A percentile compares a stretch with the other conserved stretches of the same genome.
phyloP scores from a whole-genome alignment of 345 rosid species.

The Kernera saxatilis region DNA sequence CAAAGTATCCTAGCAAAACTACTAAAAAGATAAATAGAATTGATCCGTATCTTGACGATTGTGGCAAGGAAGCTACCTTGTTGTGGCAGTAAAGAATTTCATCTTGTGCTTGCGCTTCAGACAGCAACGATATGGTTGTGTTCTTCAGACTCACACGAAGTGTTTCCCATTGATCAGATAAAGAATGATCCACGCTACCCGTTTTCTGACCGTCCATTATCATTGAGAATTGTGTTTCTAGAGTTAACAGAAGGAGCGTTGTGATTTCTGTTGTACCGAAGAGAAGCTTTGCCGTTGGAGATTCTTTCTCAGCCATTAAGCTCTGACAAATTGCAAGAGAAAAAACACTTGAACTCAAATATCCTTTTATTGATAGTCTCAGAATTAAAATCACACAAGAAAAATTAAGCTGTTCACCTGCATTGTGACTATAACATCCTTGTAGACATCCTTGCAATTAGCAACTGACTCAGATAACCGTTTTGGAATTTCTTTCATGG shows the following conservation, averaged over 20 bases:
- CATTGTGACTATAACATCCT: conserved; percentile 43
- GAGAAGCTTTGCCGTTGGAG: conserved; percentile 50
- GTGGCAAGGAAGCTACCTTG: conserved; percentile 82
- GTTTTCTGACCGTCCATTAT: conserved; percentile 26
- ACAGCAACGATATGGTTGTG: conserved; percentile 35
- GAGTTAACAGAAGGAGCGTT: conserved; percentile 49
- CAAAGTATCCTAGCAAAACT: conserved; percentile 46
- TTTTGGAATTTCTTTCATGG: conserved; percentile 44
- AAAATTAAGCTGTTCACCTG: conserved; percentile 44
- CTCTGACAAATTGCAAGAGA: conserved; percentile 37
- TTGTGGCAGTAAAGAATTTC: conserved; percentile 30
- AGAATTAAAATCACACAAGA: neutral
- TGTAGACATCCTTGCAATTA: conserved; percentile 45
- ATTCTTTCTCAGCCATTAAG: conserved; percentile 39
- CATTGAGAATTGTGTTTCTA: conserved; percentile 46
- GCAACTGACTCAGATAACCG: conserved; percentile 43
- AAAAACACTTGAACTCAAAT: conserved; percentile 16
- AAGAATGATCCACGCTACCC: conserved; percentile 8
- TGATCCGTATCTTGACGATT: conserved; percentile 41
- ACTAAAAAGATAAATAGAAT: conserved; percentile 36
- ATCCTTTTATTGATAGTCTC: neutral
- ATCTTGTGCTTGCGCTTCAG: conserved; percentile 39
- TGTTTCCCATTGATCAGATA: conserved; percentile 42
- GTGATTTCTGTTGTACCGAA: conserved; percentile 50
- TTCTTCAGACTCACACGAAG: conserved; percentile 43